Evolutionary conservation across 352 stramenopile genomes (phyloP), one percentile per base, ranked within the genome.

Genomic region (Globisporangium cystogenes): DNA sequence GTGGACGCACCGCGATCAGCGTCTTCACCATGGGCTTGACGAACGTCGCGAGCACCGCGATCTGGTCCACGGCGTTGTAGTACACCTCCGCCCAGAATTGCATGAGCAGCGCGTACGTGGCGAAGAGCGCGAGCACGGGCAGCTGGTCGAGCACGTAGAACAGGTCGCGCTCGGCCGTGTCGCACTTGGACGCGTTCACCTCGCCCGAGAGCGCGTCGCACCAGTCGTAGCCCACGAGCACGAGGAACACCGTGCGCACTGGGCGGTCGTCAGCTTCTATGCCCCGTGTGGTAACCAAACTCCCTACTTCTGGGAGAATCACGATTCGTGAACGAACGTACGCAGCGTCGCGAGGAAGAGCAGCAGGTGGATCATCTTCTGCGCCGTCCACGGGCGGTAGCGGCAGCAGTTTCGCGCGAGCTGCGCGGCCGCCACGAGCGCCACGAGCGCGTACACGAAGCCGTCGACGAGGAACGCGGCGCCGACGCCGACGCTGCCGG

Each of bases 61-160:
- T 59, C 36, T 83, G 70, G 54, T 93, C 83, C 45, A 91, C 82
- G 29, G 85, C 85, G 42, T 95, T 92, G 71, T 91, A 95, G 53
- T 95, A 95, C 15, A 95, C 82, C 59, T 95, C 82, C 7, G 85
- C 85, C 85, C 85, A 95, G 45, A 95, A 95, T 52, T 93, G 79
- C 60, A 93, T 68, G 24, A 95, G 70, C 53, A 95, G 63, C 24
- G 81, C 71, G 53, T 95, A 93, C 46, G 87, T 76, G 7, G 77
- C 75, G 44, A 95, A 86, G 59, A 93, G 91, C 6, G 85, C 68
- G 46, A 95, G 51, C 52, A 93, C 92, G 14, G 85, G 85, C 20
- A 87, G 45, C 58, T 95, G 82, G 29, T 95, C 82, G 59, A 91
- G 54, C 31, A 93, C 76, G 68, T 95, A 95, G 64, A 95, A 95